Base-by-base conservation (phyloP, 768 basidiomycete species). In the Pleurotus djamor region DNA sequence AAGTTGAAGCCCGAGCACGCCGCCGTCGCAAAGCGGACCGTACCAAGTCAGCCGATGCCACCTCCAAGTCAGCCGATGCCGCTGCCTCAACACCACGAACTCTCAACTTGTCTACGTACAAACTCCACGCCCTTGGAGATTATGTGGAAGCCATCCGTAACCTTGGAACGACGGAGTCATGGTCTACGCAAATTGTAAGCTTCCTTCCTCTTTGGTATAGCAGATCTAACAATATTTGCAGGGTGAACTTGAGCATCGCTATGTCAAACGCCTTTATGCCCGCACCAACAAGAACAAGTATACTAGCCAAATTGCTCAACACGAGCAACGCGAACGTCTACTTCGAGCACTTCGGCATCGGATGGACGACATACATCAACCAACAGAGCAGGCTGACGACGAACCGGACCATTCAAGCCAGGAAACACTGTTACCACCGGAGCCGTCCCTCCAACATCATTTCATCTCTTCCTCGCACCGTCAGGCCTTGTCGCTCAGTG, bases 141-240 rank as follows among this genome's bases (percentile, higher is more conserved):
- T 72, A 72, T 48, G 61, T 62, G 0, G 45, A 28, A 4, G 59
- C 63, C 0, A 71, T 76, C 34, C 35, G 37, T 0, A 4, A 16
- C 4, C 64, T 58, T 14, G 73, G 74, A 0, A 72, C 70, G 0
- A 66, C 70, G 2, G 71, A 78, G 45, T 68, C 64, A 1, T 75
- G 69, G 45, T 68, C 69, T 0, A 73, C 72, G 0, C 69, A 74
- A 28, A 52, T 67, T 45, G 74, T 76, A 61, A 36, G 61, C 59
- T 52, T 51, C 14, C 9, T 37, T 12, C 3, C 32, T 49, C 56
- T 28, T 33, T 59, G 16, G 7, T 10, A 13, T 13, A 44, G 32
- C 17, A 48, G 79, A 78, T 71, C 74, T 2, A 77, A 0, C 69
- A 78, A 59, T 79, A 82, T 52, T 60, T 66, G 0, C 61, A 51